Evolutionary conservation across 495 filamentous ascomycete species (phyloP).

Genomic region (Hypoxylon fragiforme): DNA sequence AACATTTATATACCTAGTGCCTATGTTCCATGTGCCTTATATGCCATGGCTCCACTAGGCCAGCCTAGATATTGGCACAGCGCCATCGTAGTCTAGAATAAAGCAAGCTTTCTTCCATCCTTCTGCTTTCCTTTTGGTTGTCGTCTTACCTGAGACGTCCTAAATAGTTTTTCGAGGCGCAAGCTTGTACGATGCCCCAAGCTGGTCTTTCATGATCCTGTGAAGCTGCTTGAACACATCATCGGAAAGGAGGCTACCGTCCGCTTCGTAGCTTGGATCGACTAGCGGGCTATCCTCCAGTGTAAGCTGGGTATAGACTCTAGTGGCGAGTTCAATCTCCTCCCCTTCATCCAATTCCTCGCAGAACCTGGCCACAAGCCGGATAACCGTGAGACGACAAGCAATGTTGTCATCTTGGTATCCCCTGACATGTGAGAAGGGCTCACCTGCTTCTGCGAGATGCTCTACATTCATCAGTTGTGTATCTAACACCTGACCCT

Average conservation of each 20-base stretch:
- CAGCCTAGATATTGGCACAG: too few species aligned
- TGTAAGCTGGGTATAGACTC: conserved; percentile 23
- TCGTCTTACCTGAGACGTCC: too few species aligned
- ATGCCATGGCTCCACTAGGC: too few species aligned
- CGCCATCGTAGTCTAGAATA: too few species aligned
- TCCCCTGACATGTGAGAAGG: not conserved
- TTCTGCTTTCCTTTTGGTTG: too few species aligned
- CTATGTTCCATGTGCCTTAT: too few species aligned
- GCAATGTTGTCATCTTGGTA: conserved; percentile 13
- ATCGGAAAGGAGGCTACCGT: not conserved
- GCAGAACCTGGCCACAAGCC: conserved; percentile 2
- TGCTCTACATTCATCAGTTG: not conserved
- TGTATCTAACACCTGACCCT: not conserved
- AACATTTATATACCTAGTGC: too few species aligned
- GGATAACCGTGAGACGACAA: conserved; percentile 7
- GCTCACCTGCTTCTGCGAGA: not conserved
- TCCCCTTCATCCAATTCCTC: conserved; percentile 6
- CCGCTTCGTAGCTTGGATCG: not conserved
- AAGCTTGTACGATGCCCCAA: not conserved
- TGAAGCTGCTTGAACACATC: not conserved
- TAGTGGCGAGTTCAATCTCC: conserved; percentile 1
- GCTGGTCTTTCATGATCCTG: not conserved
- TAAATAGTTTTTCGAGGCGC: too few species aligned
- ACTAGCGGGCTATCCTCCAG: conserved; percentile 15
- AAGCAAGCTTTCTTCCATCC: too few species aligned